Evolutionary conservation across 225 moss, liverwort and hornwort species (phyloP), one percentile per base, ranked within the genome.

Genomic region (Physcomitrellopsis africana): DNA sequence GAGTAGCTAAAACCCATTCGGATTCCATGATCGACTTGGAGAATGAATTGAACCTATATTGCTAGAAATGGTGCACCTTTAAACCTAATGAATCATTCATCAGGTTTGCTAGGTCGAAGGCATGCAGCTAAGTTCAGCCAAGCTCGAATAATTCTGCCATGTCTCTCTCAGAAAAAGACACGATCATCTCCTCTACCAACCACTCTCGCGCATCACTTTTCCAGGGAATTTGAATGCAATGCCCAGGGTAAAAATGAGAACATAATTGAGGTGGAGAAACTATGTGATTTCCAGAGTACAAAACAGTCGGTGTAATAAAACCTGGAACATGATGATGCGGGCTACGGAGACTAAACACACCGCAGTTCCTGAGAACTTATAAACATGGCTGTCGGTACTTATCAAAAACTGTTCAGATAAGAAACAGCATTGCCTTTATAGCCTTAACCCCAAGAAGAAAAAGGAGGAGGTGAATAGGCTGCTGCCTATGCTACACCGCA

Each of bases 371-470:
- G 55, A 18, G 61, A 63, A 41, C 54, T 46, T 43, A 51, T 0
- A 63, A 20, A 41, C 65, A 79, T 51, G 46, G 56, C 81, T 62
- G 47, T 20, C 47, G 23, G 58, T n/a, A 45, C 58, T 37, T 45
- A 42, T 41, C 65, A 14, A 74, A n/a, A 19, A 0, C 11, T 16
- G 52, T 24, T 1, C 56, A 48, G 6, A 57, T 63, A 17, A 77
- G 44, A 65, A 58, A 58, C 52, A 29, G 72, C 83, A 83, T 83
- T 79, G 79, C 14, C 49, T 7, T 20, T 9, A 56, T 4, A 73
- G 17, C 11, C 63, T 49, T 27, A 42, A 76, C 53, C 72, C 67
- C 24, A 46, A 65, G 60, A 60, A 60, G 65, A 20, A 5, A 47
- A 48, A 42, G 57, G 22, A 57, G 46, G 18, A 51, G 51, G 32